These are phyloP conservation scores for Ganoderma meredithae DNA, from an alignment of 1,284 basidiomycete genomes.

Conservation along the genomic window DNA sequence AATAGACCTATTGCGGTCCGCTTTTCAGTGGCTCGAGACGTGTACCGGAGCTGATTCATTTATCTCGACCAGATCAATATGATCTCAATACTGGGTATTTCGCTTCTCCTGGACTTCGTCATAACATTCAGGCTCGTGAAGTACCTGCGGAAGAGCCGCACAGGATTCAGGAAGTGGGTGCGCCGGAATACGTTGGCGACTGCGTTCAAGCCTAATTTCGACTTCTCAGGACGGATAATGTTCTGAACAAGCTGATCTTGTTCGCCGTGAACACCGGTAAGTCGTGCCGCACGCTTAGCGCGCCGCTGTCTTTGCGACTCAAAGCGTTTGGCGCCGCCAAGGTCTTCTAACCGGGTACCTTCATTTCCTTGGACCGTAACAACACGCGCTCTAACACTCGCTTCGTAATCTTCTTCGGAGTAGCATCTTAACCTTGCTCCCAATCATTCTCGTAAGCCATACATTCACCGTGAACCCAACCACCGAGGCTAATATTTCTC, in stretches of 20 bases:
- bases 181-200: background rate
- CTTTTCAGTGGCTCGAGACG: background rate
- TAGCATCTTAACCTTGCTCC: background rate
- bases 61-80: background rate
- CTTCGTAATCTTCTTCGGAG: background rate
- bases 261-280: slow-evolving; percentile 11
- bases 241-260: slow-evolving; percentile 1
- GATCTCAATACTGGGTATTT: background rate
- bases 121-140: background rate
- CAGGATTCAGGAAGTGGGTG: slow-evolving; percentile 9
- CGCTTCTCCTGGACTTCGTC: background rate
- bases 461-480: background rate
- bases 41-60: background rate
- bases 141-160: slow-evolving; percentile 8
- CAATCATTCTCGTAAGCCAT: background rate
- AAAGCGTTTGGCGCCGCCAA: background rate
- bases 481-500: background rate
- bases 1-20: slow-evolving; percentile 3
- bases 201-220: too few species aligned
- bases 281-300: background rate
- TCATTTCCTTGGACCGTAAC: background rate
- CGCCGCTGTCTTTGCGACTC: background rate
- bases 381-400: background rate
- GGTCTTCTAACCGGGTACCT: slow-evolving; percentile 5
- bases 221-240: background rate